Percentiles rank a stretch among this genome's conserved stretches.
Evolutionary conservation across 164 flowering plant genomes (phyloP).

Genomic region (Cinnamomum chago): DNA sequence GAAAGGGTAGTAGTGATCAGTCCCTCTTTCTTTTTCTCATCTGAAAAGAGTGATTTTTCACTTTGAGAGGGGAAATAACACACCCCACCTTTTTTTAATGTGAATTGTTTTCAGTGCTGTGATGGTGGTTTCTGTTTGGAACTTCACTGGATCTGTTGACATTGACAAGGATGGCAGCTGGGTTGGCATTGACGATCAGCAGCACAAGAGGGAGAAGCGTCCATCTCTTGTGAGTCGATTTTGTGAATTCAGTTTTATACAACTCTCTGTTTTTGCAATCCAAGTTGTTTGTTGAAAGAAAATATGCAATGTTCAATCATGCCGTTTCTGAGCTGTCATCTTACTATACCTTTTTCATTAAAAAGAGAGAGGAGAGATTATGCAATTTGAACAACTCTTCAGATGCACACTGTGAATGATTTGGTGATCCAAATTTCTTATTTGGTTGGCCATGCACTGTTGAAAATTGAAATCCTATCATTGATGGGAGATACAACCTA

Average conservation of each 20-base stretch:
- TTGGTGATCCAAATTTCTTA: not conserved
- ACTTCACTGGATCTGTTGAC: slow-evolving; percentile 55
- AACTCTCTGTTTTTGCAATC: not conserved
- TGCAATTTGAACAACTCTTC: not conserved
- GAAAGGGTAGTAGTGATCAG: slow-evolving; percentile 22
- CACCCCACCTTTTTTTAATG: not conserved
- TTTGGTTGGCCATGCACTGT: too few relatives aligned
- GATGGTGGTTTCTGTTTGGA: slow-evolving; percentile 63
- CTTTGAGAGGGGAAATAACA: not conserved
- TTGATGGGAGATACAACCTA: too few relatives aligned
- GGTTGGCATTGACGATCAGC: slow-evolving; percentile 39
- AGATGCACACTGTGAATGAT: not conserved
- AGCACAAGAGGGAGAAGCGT: slow-evolving; percentile 36
- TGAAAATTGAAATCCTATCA: too few relatives aligned
- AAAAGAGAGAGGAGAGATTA: too few relatives aligned
- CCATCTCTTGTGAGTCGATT: slow-evolving; percentile 67
- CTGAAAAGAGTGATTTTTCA: not conserved
- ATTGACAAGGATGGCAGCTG: slow-evolving; percentile 63
- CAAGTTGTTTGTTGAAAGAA: not conserved
- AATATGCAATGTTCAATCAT: not conserved
- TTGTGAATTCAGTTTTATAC: not conserved
- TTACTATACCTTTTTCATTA: too few relatives aligned
- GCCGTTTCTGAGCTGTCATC: not conserved
- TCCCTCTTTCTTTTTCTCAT: too few relatives aligned
- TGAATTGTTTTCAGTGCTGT: slow-evolving; percentile 38